phyloP scores from a whole-genome alignment of 257 asterid genomes.

The Handroanthus guayacan region DNA sequence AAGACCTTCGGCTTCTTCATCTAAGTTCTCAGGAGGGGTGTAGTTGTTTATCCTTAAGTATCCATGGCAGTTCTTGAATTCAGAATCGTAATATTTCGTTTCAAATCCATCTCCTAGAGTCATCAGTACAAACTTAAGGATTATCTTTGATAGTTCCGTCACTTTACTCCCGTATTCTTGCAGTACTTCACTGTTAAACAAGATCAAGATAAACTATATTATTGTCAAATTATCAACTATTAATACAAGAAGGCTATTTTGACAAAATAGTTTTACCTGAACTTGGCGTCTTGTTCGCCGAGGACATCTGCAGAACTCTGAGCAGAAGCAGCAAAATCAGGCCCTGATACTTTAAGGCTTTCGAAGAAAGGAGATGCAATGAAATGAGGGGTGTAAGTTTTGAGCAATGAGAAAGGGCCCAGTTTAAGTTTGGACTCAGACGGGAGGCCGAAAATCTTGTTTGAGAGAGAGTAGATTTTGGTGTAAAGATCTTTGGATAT shows the following conservation, averaged over 20 bases:
- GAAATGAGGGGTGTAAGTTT: conserved; percentile 75
- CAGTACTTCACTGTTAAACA: conserved; percentile 47
- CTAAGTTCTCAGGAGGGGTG: conserved; percentile 44
- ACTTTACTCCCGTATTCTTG: conserved; percentile 69
- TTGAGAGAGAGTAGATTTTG: conserved; percentile 54
- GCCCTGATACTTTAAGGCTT: conserved; percentile 70
- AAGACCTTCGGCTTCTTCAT: conserved; percentile 62
- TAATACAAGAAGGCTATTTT: background rate
- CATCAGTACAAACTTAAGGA: conserved; percentile 50
- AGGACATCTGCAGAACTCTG: conserved; percentile 48
- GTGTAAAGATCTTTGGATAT: conserved; percentile 61
- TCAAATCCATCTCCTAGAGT: conserved; percentile 52
- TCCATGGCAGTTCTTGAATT: conserved; percentile 67
- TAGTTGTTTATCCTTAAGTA: conserved; percentile 77
- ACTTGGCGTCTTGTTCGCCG: conserved; percentile 42
- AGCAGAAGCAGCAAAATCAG: conserved; percentile 59
- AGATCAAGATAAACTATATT: background rate
- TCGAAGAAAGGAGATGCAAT: conserved; percentile 83
- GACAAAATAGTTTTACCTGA: conserved; percentile 50
- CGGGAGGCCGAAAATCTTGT: conserved; percentile 58
- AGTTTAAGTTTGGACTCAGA: conserved; percentile 54
- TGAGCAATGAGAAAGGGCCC: conserved; percentile 61
- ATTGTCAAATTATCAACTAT: background rate
- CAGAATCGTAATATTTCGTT: conserved; percentile 47
- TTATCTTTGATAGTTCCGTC: conserved; percentile 50